phyloP scores from a whole-genome alignment of 2,329 filamentous ascomycete species.

The Trichoderma sp. region DNA sequence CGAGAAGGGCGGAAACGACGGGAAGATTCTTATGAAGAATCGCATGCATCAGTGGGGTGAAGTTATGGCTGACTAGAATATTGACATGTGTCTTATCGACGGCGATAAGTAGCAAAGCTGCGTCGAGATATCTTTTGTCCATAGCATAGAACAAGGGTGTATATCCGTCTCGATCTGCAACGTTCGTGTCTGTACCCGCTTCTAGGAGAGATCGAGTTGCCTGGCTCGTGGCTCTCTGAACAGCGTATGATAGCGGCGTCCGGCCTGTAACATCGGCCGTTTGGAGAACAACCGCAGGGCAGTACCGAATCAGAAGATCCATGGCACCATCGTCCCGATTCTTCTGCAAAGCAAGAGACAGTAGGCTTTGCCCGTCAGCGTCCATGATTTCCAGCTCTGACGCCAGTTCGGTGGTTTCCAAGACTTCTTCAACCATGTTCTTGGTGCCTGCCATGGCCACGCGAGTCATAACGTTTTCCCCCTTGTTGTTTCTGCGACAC shows the following conservation, averaged over 20 bases:
- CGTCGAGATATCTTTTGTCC: rapidly evolving
- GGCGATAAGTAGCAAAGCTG: not conserved
- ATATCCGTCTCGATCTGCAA: rapidly evolving
- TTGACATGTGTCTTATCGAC: not conserved
- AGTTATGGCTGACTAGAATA: rapidly evolving
- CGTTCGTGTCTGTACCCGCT: not conserved
- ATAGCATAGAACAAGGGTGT: not conserved
- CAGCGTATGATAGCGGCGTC: not conserved
- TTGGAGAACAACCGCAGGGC: not conserved
- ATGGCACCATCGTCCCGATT: not conserved
- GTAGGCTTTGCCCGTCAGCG: rapidly evolving
- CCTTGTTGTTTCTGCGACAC: too few species aligned
- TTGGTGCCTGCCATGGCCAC: not conserved
- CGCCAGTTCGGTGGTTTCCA: not conserved
- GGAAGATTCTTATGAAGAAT: rapidly evolving
- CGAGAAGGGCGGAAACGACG: not conserved
- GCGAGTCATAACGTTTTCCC: not conserved
- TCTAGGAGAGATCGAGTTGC: not conserved
- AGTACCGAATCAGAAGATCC: not conserved
- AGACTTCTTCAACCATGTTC: not conserved
- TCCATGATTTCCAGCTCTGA: not conserved
- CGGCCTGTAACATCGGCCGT: not conserved
- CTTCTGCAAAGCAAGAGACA: rapidly evolving
- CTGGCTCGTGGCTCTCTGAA: not conserved
- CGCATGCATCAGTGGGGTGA: not conserved